phyloP scores from a whole-genome alignment of 1,139 yeast species.

The Wickerhamomyces sp. region DNA sequence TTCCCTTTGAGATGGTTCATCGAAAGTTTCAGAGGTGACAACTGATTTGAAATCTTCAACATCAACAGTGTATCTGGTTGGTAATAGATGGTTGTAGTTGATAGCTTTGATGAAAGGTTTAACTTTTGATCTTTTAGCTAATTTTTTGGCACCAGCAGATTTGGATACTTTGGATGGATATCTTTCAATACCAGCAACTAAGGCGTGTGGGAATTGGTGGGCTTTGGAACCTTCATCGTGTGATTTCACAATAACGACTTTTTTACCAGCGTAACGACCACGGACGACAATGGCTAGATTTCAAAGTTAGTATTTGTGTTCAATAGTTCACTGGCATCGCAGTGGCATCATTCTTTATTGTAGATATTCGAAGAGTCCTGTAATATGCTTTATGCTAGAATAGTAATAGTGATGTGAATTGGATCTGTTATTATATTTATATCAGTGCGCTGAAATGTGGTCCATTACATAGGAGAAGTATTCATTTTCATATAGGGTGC shows the following conservation, averaged over 20 bases:
- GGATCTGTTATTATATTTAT: too few species aligned
- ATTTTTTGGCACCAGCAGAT: slow-evolving; percentile 92
- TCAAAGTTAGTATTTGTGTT: slow-evolving; percentile 3
- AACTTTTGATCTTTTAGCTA: slow-evolving; percentile 95
- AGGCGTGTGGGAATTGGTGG: slow-evolving; percentile 99
- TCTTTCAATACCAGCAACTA: slow-evolving; percentile 99
- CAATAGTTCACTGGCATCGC: not conserved
- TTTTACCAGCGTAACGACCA: slow-evolving; percentile 99
- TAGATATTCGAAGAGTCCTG: too few species aligned
- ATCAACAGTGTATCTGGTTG: slow-evolving; percentile 98
- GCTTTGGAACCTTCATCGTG: slow-evolving; percentile 98
- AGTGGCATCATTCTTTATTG: too few species aligned
- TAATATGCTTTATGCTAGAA: too few species aligned
- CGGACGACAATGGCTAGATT: slow-evolving; percentile 94
- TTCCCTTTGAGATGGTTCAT: slow-evolving; percentile 97
- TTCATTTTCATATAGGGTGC: too few species aligned
- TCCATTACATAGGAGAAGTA: too few species aligned
- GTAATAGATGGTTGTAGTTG: slow-evolving; percentile 99
- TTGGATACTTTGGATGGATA: slow-evolving; percentile 96
- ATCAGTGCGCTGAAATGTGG: too few species aligned
- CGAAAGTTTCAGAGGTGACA: slow-evolving; percentile 89
- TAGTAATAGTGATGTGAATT: too few species aligned
- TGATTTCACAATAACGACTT: slow-evolving; percentile 97
- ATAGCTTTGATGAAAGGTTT: slow-evolving; percentile 98
- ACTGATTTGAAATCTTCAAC: slow-evolving; percentile 91